Evolutionary conservation across 2,329 filamentous ascomycete genomes (phyloP).

Genomic region (Dendryphion nanum): DNA sequence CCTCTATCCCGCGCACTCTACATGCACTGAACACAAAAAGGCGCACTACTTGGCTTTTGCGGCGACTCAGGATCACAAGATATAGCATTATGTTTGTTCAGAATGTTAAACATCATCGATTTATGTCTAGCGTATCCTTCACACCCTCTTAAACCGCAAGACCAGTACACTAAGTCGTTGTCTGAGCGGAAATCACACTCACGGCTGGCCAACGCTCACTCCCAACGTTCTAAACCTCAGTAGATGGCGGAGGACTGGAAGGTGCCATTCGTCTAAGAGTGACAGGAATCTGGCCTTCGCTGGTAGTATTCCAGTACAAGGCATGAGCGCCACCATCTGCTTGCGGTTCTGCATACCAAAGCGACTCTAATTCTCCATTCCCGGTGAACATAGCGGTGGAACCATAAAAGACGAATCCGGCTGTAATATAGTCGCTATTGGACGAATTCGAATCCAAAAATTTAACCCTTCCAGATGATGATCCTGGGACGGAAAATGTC

Average conservation of each 20-base stretch:
- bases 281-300: conserved; percentile 15
- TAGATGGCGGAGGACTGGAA: conserved; percentile 15
- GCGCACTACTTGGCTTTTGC: too few relatives aligned
- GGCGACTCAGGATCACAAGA: too few relatives aligned
- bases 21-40: too few relatives aligned
- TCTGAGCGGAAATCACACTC: too few relatives aligned
- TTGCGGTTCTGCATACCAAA: conserved; percentile 12
- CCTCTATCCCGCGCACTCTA: too few relatives aligned
- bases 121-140: too few relatives aligned
- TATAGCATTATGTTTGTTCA: too few relatives aligned
- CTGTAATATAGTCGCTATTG: conserved; percentile 4
- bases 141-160: too few relatives aligned
- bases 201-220: too few relatives aligned
- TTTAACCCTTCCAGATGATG: conserved; percentile 13
- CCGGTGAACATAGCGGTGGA: conserved; percentile 12
- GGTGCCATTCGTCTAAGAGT: conserved; percentile 17
- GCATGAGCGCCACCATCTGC: conserved; percentile 9
- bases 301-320: conserved; percentile 24
- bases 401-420: conserved; percentile 20
- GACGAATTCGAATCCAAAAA: conserved; percentile 10
- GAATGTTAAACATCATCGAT: too few relatives aligned
- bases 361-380: conserved; percentile 13
- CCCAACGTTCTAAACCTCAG: too few relatives aligned
- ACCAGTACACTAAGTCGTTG: too few relatives aligned
- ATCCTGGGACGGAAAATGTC: conserved; percentile 14